Base-by-base conservation (phyloP, 73 alveolate genomes). In the Paraurostyla sp. region DNA sequence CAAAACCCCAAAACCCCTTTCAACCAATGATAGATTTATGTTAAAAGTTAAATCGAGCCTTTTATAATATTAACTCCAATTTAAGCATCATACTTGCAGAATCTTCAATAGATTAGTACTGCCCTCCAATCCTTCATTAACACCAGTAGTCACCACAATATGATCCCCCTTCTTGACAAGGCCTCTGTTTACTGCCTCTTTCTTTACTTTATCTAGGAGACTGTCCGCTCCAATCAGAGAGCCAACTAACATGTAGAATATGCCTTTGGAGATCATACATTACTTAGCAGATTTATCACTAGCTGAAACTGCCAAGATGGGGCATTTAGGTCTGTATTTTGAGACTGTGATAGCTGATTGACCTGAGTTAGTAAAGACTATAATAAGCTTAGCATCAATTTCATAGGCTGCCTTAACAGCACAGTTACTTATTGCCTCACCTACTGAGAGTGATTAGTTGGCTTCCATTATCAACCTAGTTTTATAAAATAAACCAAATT, bases 371-470 rank as follows among this genome's bases (percentile, higher is more conserved):
- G 93, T 85, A 75, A 71, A 85, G 71, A 85, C 93, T 30, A 85
- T 59, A 25, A 85, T 87, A 18, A 87, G 69, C 63, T 48, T 69
- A 13, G 93, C 93, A 7, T 75, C 0, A 27, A 87, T 56, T 36
- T 87, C 93, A 75, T 69, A 87, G 30, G 89, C 85, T 9, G 95
- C 92, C 89, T 93, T 88, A 41, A 93, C 97, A 41, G 97, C 97
- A 33, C 94, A 81, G 76, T 89, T 84, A 56, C 92, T 51, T 45
- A 93, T 90, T 15, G 94, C 75, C 80, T 93, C 97, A 30, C 82
- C 93, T 33, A 87, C 62, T 1, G 83, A 33, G 30, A 84, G 71
- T 6, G 33, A 36, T 42, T 49, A 33, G 18, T 69, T 15, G 69
- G 48, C 35, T 0, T 71, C 83, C 45, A 50, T 18, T 29, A 57